Base-by-base conservation (phyloP, 352 stramenopile species). In the Phytophthora lateralis region DNA sequence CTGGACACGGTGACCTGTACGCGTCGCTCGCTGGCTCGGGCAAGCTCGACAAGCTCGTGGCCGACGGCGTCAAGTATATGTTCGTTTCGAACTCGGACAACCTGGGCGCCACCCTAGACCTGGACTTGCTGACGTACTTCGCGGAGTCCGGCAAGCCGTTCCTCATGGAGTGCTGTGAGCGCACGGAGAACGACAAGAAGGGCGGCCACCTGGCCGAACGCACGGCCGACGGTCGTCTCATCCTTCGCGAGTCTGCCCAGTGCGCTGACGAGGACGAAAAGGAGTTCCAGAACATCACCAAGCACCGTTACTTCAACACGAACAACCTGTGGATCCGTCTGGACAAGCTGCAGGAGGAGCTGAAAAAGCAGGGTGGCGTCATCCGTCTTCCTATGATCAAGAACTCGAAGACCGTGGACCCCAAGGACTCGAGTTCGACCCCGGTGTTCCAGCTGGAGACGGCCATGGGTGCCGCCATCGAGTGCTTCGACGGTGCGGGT, bases 151-250 rank as follows among this genome's bases (percentile, higher is more conserved):
- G 85, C 68, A 95, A 91, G 63, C 84, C 83, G 6, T 94, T 95
- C 75, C 73, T 94, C 55, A 95, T 97, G 82, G 97, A 99, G 73
- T 98, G 96, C 74, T 99, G 96, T 66, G 92, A 98, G 70, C 91
- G 97, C 63, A 99, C 97, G 29, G 96, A 98, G 71, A 98, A 98
- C 70, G 97, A 99, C 84, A 99, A 99, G 88, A 99, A 99, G 88
- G 97, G 97, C 44, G 97, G 97, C 18, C 97, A 99, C 79, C 82
- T 99, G 39, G 97, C 84, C 6, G 69, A 88, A 59, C 84, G 86
- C 51, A 98, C 76, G 70, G 82, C 97, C 58, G 97, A 99, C 66
- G 60, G 66, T 59, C 96, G 96, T 30, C 95, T 99, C 51, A 98
- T 99, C 55, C 91, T 98, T 48, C 90, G 96, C 93, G 68, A 95